Evolutionary conservation across 108 stramenopile genomes (phyloP), one percentile per base, ranked within the genome.

Genomic region (Cylindrotheca fusiformis): DNA sequence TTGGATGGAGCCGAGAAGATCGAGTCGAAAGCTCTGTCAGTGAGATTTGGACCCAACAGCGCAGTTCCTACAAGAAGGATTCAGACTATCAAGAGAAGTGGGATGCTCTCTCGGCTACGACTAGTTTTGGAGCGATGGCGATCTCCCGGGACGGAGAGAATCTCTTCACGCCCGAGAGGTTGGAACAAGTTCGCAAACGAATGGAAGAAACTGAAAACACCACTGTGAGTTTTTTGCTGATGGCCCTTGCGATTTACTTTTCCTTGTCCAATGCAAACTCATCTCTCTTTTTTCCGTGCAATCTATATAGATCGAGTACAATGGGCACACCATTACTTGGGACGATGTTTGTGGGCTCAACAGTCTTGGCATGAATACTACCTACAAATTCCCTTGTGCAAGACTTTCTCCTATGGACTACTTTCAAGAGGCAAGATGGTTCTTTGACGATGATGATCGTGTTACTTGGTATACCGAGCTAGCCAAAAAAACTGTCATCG

Each of bases 391-490:
- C 46, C 70, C 71, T 2, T 77, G 76, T 52, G 63, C 55, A 1
- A 59, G 76, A 3, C 48, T 77, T 20, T 57, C 71, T 44, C 78
- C 78, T 3, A 79, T 79, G 73, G 78, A 79, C 51, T 68, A 68
- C 31, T 79, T 75, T 54, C 69, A 75, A 67, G 78, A 79, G 46
- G 58, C 78, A 5, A 51, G 69, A 2, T 75, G 73, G 73, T 71
- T 62, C 31, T 70, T 79, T 26, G 51, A 66, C 36, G 73, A 74
- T 30, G 41, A 21, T 5, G 73, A 71, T 44, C 55, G 60, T 4
- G 46, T 74, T 28, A 68, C 67, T 4, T 79, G 78, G 78, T 79
- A 79, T 49, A 30, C 70, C 14, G 74, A 63, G 1, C 48, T 70
- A 0, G 32, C 71, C 25, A 68, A 58, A 19, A 63, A 66, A 21